Percentiles rank a stretch among this genome's conserved stretches.
phyloP scores from a whole-genome alignment of 2,329 filamentous ascomycete species.

The Bimuria novae-zelandiae region DNA sequence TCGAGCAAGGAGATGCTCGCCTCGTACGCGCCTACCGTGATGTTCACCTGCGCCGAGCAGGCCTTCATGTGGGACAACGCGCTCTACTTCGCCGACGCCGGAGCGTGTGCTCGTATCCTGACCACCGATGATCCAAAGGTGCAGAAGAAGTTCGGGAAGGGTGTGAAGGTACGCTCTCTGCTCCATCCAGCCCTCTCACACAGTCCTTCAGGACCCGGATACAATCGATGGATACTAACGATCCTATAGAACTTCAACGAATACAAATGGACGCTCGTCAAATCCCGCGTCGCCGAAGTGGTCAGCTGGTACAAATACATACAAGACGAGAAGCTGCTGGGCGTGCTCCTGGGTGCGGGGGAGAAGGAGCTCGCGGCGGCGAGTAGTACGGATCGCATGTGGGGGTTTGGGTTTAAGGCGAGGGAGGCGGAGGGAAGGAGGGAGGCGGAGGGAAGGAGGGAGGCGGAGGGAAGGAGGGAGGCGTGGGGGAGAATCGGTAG shows the following conservation, averaged over 20 bases:
- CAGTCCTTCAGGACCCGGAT: too few species aligned
- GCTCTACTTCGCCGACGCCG: slow-evolving; percentile 22
- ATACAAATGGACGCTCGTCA: slow-evolving; percentile 51
- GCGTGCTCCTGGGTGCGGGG: slow-evolving; percentile 56
- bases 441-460: slow-evolving; percentile 63
- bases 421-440: slow-evolving; percentile 39
- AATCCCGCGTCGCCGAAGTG: slow-evolving; percentile 54
- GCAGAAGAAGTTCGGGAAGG: slow-evolving; percentile 55
- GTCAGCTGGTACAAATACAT: slow-evolving; percentile 60
- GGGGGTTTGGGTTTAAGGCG: slow-evolving; percentile 18
- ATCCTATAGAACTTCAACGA: slow-evolving; percentile 48
- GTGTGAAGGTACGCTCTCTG: slow-evolving; percentile 45
- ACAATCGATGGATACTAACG: too few species aligned
- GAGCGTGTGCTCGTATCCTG: slow-evolving; percentile 52
- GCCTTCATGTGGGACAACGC: slow-evolving; percentile 25
- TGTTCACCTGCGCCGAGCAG: slow-evolving; percentile 23
- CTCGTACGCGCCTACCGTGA: not conserved
- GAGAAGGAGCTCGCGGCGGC: slow-evolving; percentile 62
- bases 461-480: slow-evolving; percentile 62
- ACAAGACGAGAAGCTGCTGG: slow-evolving; percentile 47
- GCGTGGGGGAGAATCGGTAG: slow-evolving; percentile 67
- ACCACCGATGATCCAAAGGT: slow-evolving; percentile 45
- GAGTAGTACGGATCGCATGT: slow-evolving; percentile 35
- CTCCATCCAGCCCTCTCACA: too few species aligned
- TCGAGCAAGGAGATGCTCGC: slow-evolving; percentile 3